Evolutionary conservation across 441 rosid genomes (phyloP).

Genomic region (Arabidopsis lyrata): DNA sequence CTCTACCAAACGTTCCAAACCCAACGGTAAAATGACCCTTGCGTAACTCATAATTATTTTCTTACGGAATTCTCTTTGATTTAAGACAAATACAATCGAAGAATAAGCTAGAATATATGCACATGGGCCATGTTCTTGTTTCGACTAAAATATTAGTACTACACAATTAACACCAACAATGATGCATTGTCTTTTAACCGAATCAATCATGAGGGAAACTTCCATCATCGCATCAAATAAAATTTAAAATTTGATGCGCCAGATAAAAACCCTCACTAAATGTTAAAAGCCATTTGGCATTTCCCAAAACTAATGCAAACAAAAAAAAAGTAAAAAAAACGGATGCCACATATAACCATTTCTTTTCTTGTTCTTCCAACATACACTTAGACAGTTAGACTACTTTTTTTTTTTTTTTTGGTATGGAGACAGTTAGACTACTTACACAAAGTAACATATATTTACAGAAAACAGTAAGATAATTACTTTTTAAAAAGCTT

Average conservation of each 20-base stretch:
- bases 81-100: neutral
- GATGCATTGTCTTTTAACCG: conserved; percentile 24
- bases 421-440: too few species aligned
- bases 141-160: conserved; percentile 26
- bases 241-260: neutral
- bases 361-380: neutral
- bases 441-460: neutral
- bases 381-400: too few species aligned
- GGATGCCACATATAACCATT: neutral
- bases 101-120: conserved; percentile 28
- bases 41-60: neutral
- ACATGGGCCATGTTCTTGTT: conserved; percentile 44
- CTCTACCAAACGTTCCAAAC: neutral
- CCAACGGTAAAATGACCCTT: conserved; percentile 21
- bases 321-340: too few species aligned
- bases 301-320: conserved; percentile 15
- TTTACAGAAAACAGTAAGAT: neutral
- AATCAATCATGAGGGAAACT: conserved; percentile 47
- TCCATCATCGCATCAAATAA: conserved; percentile 32
- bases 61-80: neutral
- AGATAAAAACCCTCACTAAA: conserved; percentile 16
- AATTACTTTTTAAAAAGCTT: neutral
- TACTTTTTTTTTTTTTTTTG: too few species aligned
- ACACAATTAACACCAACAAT: conserved; percentile 5
- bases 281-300: conserved; percentile 14